These are phyloP conservation scores for Verticillium albo-atrum DNA, from an alignment of 2,329 filamentous ascomycete genomes.

Conservation along the genomic window DNA sequence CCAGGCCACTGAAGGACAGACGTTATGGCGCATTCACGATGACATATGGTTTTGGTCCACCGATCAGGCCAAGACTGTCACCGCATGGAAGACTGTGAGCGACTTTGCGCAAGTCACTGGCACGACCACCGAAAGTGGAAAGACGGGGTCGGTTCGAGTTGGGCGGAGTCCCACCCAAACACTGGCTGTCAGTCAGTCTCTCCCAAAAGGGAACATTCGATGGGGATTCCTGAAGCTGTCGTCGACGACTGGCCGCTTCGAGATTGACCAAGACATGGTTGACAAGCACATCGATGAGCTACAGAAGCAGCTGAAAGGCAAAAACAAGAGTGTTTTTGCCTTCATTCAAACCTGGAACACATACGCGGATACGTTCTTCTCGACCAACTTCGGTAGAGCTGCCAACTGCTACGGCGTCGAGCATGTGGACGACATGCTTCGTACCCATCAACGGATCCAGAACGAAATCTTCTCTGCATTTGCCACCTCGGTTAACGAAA, in stretches of 20 bases:
- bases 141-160: slow-evolving; percentile 44
- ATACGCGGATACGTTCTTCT: slow-evolving; percentile 47
- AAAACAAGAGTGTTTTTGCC: slow-evolving; percentile 44
- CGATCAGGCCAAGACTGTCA: slow-evolving; percentile 44
- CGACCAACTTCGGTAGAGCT: slow-evolving; percentile 45
- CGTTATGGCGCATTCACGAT: slow-evolving; percentile 57
- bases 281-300: slow-evolving; percentile 57
- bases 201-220: slow-evolving; percentile 44
- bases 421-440: slow-evolving; percentile 48
- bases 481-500: slow-evolving; percentile 13
- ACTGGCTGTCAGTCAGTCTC: slow-evolving; percentile 20
- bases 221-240: slow-evolving; percentile 56
- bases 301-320: slow-evolving; percentile 47
- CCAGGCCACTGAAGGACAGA: slow-evolving; percentile 44
- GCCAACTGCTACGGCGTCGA: slow-evolving; percentile 47
- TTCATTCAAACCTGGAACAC: slow-evolving; percentile 48
- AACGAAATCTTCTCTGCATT: slow-evolving; percentile 37
- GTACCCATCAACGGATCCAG: slow-evolving; percentile 44
- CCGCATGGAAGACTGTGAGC: slow-evolving; percentile 55
- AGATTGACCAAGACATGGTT: slow-evolving; percentile 56
- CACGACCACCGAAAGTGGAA: slow-evolving; percentile 47
- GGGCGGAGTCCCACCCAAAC: slow-evolving; percentile 14
- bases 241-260: slow-evolving; percentile 45
- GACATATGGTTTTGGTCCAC: slow-evolving; percentile 64
- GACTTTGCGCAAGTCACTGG: slow-evolving; percentile 52